Percentiles rank a stretch among this genome's conserved stretches.
phyloP scores from a whole-genome alignment of 2,329 filamentous ascomycete genomes.

The Claviceps sorghi region DNA sequence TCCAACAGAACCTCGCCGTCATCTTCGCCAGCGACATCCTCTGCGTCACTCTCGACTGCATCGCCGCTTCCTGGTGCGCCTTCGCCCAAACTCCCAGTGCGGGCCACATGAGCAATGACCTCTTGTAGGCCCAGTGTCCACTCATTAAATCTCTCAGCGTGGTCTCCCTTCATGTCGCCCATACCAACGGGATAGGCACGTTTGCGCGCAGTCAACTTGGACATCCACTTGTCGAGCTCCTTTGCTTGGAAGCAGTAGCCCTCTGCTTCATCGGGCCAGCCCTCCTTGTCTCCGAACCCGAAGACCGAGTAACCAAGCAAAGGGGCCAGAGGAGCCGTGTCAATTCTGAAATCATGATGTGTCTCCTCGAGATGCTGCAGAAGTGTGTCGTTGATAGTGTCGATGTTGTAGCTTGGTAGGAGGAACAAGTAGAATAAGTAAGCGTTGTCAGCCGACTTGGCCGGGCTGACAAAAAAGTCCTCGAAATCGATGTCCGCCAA shows the following conservation, averaged over 20 bases:
- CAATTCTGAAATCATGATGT: constrained; percentile 91
- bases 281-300: constrained; percentile 80
- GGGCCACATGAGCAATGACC: constrained; percentile 48
- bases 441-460: constrained; percentile 40
- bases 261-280: constrained; percentile 80
- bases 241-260: constrained; percentile 89
- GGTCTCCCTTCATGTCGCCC: constrained; percentile 70
- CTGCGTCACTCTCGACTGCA: constrained; percentile 70
- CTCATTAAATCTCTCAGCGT: constrained; percentile 50
- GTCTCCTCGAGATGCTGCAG: constrained; percentile 80
- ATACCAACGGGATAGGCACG: constrained; percentile 79
- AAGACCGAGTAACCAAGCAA: constrained; percentile 85
- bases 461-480: constrained; percentile 72
- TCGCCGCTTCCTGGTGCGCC: constrained; percentile 69
- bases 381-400: constrained; percentile 78
- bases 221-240: constrained; percentile 90
- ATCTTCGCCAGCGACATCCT: constrained; percentile 47
- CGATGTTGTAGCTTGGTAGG: constrained; percentile 87
- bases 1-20: constrained; percentile 35
- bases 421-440: constrained; percentile 73
- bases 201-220: constrained; percentile 76
- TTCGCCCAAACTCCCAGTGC: constrained; percentile 44
- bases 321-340: constrained; percentile 64
- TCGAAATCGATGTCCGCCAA: constrained; percentile 82
- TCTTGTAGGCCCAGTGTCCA: constrained; percentile 66